Base-by-base conservation (phyloP, 2,329 filamentous ascomycete species). In the Diplodia scrobiculata region DNA sequence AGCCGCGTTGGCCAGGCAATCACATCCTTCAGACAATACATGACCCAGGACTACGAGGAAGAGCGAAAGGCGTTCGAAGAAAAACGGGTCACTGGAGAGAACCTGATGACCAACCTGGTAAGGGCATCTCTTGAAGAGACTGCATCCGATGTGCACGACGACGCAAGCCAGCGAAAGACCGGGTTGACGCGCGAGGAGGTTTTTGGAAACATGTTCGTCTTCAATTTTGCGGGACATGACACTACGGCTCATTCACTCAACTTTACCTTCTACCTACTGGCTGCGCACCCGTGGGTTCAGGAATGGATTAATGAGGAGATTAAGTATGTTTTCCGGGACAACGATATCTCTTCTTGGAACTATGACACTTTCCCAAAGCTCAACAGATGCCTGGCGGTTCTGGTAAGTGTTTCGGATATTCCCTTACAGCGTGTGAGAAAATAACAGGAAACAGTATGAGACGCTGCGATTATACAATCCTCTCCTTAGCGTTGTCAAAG, bases 211-310 rank as follows among this genome's bases (percentile, higher is more conserved):
- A 72, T 83, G 54, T 83, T 82, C 62, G 73, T 80, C 1, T 78
- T 83, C 68, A 83, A 81, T 55, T 75, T 84, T 59, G 83, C 83
- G 0, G 83, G 83, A 0, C 81, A 84, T 66, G 83, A 85, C 66
- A 84, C 82, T 0, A 82, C 82, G 0, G 80, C 82, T 0, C 78
- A 81, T 32, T 79, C 79, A 0, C 70, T 84, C 5, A 76, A 77
- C 0, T 83, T 78, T 62, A 72, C 77, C 0, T 70, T 82, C 0
- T 70, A 79, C 6, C 78, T 82, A 9, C 74, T 85, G 1, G 81
- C 83, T 1, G 74, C 77, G 0, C 68, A 81, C 48, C 81, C 79
- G 0, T 72, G 78, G 3, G 76, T 81, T 2, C 83, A 84, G 67
- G 75, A 79, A 3, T 84, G 80, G 81, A 54, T 82, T 0, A 70